These are phyloP conservation scores for Phytophthora hibernalis DNA, from an alignment of 352 stramenopile species.

Conservation along the genomic window DNA sequence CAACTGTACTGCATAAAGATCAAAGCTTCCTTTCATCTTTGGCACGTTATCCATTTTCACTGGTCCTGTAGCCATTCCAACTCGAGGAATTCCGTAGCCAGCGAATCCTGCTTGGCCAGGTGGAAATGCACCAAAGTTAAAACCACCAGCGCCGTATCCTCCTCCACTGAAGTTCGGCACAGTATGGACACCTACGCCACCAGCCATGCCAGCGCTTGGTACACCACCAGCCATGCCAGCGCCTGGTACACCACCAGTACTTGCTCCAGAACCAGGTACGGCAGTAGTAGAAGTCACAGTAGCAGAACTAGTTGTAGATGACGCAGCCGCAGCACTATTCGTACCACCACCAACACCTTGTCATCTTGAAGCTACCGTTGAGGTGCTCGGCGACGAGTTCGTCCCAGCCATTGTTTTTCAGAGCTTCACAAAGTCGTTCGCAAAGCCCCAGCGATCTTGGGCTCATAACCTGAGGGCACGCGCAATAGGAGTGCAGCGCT, in stretches of 20 bases:
- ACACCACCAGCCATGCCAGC: no score
- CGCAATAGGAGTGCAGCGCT: no score
- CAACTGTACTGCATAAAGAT: slow-evolving; percentile 2
- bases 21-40: no score
- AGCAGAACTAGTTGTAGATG: not conserved
- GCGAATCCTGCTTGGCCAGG: not conserved
- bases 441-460: not conserved
- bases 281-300: not conserved
- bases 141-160: not conserved
- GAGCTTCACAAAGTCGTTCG: not conserved
- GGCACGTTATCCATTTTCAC: slow-evolving; percentile 6
- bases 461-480: not conserved
- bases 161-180: not conserved
- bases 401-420: not conserved
- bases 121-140: slow-evolving; percentile 1
- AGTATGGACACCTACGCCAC: not conserved
- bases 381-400: not conserved
- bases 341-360: not conserved
- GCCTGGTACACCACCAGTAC: not conserved
- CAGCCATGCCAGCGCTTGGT: no score
- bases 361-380: no score
- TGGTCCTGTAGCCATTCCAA: not conserved
- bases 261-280: not conserved
- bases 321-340: not conserved
- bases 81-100: not conserved